phyloP scores from a whole-genome alignment of 2,329 filamentous ascomycete genomes.

The Herpotrichia juniperi region DNA sequence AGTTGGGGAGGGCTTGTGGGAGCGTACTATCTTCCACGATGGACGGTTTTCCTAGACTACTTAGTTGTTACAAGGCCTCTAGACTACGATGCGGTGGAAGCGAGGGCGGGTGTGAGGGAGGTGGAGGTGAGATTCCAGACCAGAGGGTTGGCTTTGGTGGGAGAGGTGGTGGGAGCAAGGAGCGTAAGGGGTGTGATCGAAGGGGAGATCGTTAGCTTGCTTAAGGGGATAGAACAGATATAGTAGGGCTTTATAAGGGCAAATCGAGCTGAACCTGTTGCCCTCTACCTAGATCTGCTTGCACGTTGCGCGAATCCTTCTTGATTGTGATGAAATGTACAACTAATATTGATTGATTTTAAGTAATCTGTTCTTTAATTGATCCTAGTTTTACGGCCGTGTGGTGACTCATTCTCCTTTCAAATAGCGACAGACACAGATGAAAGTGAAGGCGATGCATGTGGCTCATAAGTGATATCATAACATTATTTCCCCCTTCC shows the following conservation, averaged over 20 bases:
- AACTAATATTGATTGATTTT: too few relatives aligned
- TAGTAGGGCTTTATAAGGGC: background rate
- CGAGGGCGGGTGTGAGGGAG: constrained; percentile 13
- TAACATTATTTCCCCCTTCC: too few relatives aligned
- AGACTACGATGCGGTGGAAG: constrained; percentile 13
- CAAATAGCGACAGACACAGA: too few relatives aligned
- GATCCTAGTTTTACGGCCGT: too few relatives aligned
- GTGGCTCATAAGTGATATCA: too few relatives aligned
- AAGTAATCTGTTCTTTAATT: too few relatives aligned
- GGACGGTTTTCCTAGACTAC: constrained; percentile 54
- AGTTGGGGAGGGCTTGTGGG: constrained; percentile 56
- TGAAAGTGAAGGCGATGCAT: too few relatives aligned
- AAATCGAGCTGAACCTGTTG: too few relatives aligned
- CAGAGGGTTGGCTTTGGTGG: constrained; percentile 3
- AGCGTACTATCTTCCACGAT: constrained; percentile 55
- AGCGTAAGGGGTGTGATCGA: constrained; percentile 18
- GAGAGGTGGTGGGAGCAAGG: constrained; percentile 1
- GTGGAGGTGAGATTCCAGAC: constrained; percentile 22
- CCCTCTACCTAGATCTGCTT: too few relatives aligned
- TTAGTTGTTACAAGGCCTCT: constrained; percentile 23
- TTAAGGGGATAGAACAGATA: constrained; percentile 4
- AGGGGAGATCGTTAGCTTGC: constrained; percentile 11
- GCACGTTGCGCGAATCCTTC: too few relatives aligned
- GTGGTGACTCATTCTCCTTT: too few relatives aligned
- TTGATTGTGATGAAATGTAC: too few relatives aligned